phyloP scores from a whole-genome alignment of 2,329 filamentous ascomycete species.

The Colletotrichum costaricense region DNA sequence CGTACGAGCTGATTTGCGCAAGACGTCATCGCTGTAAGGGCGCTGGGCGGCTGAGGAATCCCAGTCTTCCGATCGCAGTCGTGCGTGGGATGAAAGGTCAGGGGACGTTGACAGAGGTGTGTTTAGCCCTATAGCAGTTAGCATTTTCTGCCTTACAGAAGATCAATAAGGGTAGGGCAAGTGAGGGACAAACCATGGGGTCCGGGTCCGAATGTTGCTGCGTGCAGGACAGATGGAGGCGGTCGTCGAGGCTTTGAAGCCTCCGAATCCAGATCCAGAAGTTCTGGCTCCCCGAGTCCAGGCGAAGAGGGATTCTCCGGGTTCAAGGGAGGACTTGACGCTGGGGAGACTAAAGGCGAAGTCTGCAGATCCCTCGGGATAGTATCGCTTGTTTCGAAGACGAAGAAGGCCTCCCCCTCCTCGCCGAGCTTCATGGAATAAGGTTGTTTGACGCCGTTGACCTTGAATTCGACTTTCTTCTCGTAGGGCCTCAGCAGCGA shows the following conservation, averaged over 20 bases:
- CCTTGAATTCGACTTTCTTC: constrained; percentile 98
- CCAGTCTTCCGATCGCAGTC: constrained; percentile 64
- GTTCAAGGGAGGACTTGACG: constrained; percentile 80
- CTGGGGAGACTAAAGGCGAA: constrained; percentile 90
- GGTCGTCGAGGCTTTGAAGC: constrained; percentile 56
- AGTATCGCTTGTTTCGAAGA: constrained; percentile 92
- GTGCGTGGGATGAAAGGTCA: constrained; percentile 54
- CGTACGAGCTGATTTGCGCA: constrained; percentile 59
- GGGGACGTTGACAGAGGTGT: constrained; percentile 67
- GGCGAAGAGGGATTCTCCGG: constrained; percentile 55
- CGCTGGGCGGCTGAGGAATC: constrained; percentile 51
- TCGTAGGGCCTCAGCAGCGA: constrained; percentile 93
- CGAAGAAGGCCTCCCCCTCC: constrained; percentile 97
- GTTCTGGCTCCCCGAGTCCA: constrained; percentile 75
- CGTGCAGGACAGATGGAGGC: constrained; percentile 55
- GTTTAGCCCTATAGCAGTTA: constrained; percentile 53
- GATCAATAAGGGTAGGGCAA: background rate
- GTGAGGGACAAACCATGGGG: constrained; percentile 43
- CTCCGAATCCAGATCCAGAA: constrained; percentile 71
- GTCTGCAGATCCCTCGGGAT: constrained; percentile 96
- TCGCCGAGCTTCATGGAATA: constrained; percentile 99
- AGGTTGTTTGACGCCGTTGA: constrained; percentile 91
- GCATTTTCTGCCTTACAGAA: background rate
- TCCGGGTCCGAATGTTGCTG: constrained; percentile 41
- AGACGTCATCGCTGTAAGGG: constrained; percentile 66